A percentile compares a stretch with the other conserved stretches of the same genome.
These are phyloP conservation scores for Lichtheimia hyalospora DNA, from an alignment of 371 early-diverging fungal species.

Conservation along the genomic window DNA sequence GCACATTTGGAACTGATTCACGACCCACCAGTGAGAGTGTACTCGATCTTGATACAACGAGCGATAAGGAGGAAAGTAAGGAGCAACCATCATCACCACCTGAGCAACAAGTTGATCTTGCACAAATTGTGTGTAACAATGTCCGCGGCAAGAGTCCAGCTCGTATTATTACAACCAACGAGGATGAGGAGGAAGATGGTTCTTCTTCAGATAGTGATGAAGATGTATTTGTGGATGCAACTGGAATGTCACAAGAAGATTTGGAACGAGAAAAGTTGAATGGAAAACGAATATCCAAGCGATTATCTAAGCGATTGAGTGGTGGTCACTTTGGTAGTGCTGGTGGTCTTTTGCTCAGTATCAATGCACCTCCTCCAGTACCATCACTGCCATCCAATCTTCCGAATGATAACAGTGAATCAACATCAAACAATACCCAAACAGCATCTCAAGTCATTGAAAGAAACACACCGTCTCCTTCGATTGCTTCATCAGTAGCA, in stretches of 20 bases:
- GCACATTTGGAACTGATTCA: constrained; percentile 35
- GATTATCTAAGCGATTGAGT: constrained; percentile 40
- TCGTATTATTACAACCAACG: not conserved
- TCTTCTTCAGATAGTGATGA: constrained; percentile 22
- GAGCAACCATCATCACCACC: not conserved
- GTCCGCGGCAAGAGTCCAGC: not conserved
- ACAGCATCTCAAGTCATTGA: not conserved
- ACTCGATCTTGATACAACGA: constrained; percentile 2
- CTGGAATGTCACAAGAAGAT: constrained; percentile 34
- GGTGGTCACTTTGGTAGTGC: constrained; percentile 53
- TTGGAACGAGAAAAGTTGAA: constrained; percentile 33
- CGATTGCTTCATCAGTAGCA: not conserved
- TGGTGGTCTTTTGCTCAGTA: constrained; percentile 44
- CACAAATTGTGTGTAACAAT: not conserved
- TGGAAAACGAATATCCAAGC: constrained; percentile 22
- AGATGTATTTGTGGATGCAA: constrained; percentile 45
- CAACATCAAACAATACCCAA: not conserved
- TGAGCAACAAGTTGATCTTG: constrained; percentile 1
- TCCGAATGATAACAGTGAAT: not conserved
- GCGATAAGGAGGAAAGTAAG: not conserved
- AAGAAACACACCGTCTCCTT: not conserved
- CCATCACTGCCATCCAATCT: constrained; percentile 6
- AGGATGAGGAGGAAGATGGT: constrained; percentile 22
- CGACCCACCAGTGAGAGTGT: constrained; percentile 2
- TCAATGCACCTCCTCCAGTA: constrained; percentile 14